These are phyloP conservation scores for Excoecaria cochinchinensis DNA, from an alignment of 345 rosid species.

Conservation along the genomic window DNA sequence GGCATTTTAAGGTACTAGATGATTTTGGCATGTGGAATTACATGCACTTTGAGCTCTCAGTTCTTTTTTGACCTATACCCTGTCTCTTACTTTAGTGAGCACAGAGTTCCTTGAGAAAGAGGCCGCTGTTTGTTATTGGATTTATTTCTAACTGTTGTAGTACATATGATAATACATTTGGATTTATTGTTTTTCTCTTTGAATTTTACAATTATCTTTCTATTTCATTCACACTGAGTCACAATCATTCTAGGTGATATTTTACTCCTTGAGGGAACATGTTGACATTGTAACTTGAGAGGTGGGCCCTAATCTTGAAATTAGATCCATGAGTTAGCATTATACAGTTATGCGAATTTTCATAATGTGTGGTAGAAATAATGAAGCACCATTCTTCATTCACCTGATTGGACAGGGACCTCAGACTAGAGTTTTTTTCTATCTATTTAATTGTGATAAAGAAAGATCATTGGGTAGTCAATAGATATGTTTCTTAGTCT, in stretches of 20 bases:
- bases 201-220: no score
- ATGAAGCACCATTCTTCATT: neutral
- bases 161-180: no score
- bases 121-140: no score
- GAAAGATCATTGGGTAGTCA: neutral
- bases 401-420: neutral
- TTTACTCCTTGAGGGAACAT: neutral
- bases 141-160: no score
- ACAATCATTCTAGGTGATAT: no score
- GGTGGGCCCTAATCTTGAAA: neutral
- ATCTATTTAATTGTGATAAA: neutral
- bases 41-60: neutral
- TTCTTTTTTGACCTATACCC: neutral
- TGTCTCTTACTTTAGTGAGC: neutral
- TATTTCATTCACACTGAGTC: no score
- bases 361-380: neutral
- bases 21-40: neutral
- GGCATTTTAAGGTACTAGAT: neutral
- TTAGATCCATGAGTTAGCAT: neutral
- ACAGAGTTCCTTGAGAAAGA: no score
- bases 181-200: neutral
- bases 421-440: neutral
- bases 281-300: neutral
- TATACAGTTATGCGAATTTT: neutral
- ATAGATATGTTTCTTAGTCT: neutral